Base-by-base conservation (phyloP, 2,329 filamentous ascomycete genomes). In the Penicillium psychrosexuale region DNA sequence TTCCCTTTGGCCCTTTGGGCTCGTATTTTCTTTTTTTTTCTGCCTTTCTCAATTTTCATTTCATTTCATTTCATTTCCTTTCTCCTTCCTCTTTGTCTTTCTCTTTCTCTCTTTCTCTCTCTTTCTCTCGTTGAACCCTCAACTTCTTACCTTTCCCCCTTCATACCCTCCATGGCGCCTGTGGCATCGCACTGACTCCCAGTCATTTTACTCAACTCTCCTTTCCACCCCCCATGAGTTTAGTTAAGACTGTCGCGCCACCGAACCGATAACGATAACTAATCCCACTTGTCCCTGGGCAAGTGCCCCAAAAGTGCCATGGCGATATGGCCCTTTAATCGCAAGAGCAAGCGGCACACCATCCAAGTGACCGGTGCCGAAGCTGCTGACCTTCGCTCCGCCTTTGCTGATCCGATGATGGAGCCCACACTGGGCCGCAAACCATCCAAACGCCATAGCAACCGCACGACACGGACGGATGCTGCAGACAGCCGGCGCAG, bases 251-350 rank as follows among this genome's bases (percentile, higher is more conserved):
- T 53, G 13, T 58, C 54, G 58, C 56, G 54, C 58, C 46, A 52
- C 48, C 33, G 51, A 52, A 54, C 46, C 52, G 46, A 61, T 50
- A 57, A 51, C 47, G 55, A 57, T 52, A 61, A 57, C 54, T 65
- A 62, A 65, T 56, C 60, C 51, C 57, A 30, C 45, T 42, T n/a
- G 17, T 49, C 19, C 38, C 47, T 50, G 47, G 47, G 47, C 55
- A 54, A 39, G 47, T 61, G 51, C 53, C 63, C 38, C 52, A 51
- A 60, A 47, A 33, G 11, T 69, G 69, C 64, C 66, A 93, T 93
- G 89, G 84, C 87, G 71, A 78, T 92, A 74, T 95, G 90, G 91
- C 89, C 87, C 58, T 96, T 95, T 75, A 82, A 86, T 74, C 85
- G 87, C 68, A 87, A 82, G 76, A 86, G 83, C 75, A 86, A 85